A percentile compares a stretch with the other conserved stretches of the same genome.
Conservation (phyloP, 768 basidiomycete species). For the Russula dissimulans region DNA sequence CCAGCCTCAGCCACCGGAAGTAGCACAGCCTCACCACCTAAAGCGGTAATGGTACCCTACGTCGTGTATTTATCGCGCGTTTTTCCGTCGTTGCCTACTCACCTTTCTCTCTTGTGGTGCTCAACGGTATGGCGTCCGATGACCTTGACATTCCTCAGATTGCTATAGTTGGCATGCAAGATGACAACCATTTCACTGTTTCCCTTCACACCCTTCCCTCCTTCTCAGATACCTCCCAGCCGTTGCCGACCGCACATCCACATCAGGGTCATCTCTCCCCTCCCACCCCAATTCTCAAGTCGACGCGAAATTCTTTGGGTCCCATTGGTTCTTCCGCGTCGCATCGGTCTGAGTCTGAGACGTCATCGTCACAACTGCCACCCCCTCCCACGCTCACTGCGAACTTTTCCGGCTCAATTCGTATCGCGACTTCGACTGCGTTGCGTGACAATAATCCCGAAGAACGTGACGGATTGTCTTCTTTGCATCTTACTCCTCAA, state of each 20-base stretch:
- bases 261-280: conserved; percentile 11
- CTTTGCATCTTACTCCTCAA: conserved; percentile 37
- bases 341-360: conserved; percentile 33
- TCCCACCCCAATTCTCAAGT: conserved; percentile 12
- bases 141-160: conserved; percentile 17
- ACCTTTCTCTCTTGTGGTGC: neutral
- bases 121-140: conserved; percentile 11
- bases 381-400: conserved; percentile 73
- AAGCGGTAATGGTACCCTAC: too few species aligned
- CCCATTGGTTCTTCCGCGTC: conserved; percentile 24
- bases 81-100: too few species aligned
- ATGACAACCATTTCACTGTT: neutral
- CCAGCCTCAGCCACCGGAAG: too few species aligned
- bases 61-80: too few species aligned
- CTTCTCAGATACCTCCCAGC: neutral
- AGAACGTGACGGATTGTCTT: conserved; percentile 42
- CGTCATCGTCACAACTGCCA: conserved; percentile 34
- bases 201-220: neutral
- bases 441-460: conserved; percentile 66
- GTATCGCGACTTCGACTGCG: conserved; percentile 46
- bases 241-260: conserved; percentile 2
- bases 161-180: conserved; percentile 15
- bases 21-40: too few species aligned
- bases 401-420: conserved; percentile 41
- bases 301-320: conserved; percentile 27